These are phyloP conservation scores for Amanita rimosa DNA, from an alignment of 768 basidiomycete genomes.

Conservation along the genomic window DNA sequence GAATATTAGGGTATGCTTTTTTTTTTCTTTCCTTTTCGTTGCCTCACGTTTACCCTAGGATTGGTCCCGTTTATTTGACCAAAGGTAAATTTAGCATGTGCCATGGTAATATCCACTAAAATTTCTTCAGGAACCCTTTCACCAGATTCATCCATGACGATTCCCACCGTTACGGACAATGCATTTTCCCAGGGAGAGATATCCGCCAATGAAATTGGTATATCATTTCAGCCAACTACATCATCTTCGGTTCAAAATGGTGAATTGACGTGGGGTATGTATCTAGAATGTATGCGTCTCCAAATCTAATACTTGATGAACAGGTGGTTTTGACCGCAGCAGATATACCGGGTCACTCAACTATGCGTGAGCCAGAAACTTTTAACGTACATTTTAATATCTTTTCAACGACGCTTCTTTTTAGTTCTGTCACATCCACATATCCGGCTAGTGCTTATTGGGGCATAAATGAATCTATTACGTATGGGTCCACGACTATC, in stretches of 20 bases:
- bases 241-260: conserved; percentile 26
- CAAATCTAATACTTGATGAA: conserved; percentile 1
- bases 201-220: conserved; percentile 27
- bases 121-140: conserved; percentile 20
- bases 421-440: conserved; percentile 34
- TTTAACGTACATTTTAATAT: neutral
- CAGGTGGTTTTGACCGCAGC: conserved; percentile 31
- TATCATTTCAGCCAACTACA: conserved; percentile 39
- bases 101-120: neutral
- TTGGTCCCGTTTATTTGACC: conserved; percentile 53
- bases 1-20: conserved; percentile 50
- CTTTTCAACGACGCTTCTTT: neutral
- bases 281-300: conserved; percentile 12
- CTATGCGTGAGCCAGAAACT: conserved; percentile 22
- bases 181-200: conserved; percentile 31
- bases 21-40: neutral
- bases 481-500: conserved; percentile 36
- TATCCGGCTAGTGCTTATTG: conserved; percentile 38
- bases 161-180: conserved; percentile 52
- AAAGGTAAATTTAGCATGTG: conserved; percentile 14
- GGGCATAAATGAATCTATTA: conserved; percentile 49
- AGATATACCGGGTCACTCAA: conserved; percentile 33
- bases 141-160: conserved; percentile 15
- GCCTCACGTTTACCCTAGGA: conserved; percentile 20
- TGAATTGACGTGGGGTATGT: conserved; percentile 40